phyloP scores from a whole-genome alignment of 176 grass and related monocot genomes.

The Typha latifolia region DNA sequence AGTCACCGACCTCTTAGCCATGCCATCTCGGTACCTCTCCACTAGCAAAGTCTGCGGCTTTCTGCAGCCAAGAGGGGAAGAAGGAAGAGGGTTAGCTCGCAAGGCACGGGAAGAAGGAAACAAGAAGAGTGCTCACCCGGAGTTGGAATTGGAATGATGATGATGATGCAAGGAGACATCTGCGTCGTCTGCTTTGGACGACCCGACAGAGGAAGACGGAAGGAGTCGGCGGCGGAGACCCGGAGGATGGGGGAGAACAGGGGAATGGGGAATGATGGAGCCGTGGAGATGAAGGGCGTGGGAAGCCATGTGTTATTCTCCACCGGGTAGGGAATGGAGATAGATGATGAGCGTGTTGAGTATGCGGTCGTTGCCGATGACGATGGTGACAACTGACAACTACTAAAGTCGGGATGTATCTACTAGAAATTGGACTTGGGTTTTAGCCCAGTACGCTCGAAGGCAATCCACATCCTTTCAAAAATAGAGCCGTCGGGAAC shows the following conservation, averaged over 20 bases:
- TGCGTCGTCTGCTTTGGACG: background rate
- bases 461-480: no score
- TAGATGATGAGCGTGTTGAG: no score
- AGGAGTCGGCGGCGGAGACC: background rate
- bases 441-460: no score
- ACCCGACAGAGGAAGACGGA: background rate
- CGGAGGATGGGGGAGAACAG: background rate
- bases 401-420: no score
- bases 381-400: no score
- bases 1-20: constrained; percentile 44
- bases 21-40: constrained; percentile 63
- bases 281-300: no score
- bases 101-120: background rate
- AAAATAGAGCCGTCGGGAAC: no score
- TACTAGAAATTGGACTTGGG: no score
- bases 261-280: background rate
- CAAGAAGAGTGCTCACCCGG: background rate
- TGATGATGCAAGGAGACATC: background rate
- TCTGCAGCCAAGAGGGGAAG: constrained; percentile 16
- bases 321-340: no score
- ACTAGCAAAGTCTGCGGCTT: constrained; percentile 40
- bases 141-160: background rate
- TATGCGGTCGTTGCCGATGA: no score
- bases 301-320: no score
- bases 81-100: background rate